These are phyloP conservation scores for Nakazawaea wyomingensis DNA, from an alignment of 805 yeast genomes.

Conservation along the genomic window DNA sequence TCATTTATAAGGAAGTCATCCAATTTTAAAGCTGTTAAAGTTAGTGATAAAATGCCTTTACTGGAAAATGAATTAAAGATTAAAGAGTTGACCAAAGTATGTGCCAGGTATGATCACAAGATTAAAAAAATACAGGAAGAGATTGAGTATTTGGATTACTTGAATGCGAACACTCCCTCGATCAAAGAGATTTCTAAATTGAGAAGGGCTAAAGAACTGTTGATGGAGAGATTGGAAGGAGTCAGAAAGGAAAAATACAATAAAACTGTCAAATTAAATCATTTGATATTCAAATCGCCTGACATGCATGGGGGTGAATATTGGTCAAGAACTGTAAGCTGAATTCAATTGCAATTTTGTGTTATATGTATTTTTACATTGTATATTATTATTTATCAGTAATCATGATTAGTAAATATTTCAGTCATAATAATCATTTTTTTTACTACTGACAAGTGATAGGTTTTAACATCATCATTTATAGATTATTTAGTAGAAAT, in stretches of 20 bases:
- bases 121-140: slow-evolving; percentile 9
- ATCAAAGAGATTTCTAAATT: slow-evolving; percentile 11
- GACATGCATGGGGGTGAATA: slow-evolving; percentile 12
- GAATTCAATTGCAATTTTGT: no score
- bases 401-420: no score
- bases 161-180: slow-evolving; percentile 6
- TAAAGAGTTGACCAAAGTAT: slow-evolving; percentile 1
- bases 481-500: no score
- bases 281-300: slow-evolving; percentile 9
- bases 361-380: not conserved
- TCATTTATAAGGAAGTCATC: slow-evolving; percentile 7
- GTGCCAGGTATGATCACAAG: slow-evolving; percentile 2
- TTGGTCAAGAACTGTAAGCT: slow-evolving; percentile 12
- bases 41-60: not conserved
- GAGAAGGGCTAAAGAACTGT: slow-evolving; percentile 10
- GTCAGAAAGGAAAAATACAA: slow-evolving; percentile 12
- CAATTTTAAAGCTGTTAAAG: slow-evolving; percentile 9
- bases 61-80: slow-evolving; percentile 7
- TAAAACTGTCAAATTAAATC: slow-evolving; percentile 9
- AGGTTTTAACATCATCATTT: no score
- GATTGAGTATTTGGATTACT: slow-evolving; percentile 10
- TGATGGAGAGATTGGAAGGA: slow-evolving; percentile 8
- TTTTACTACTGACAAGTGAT: no score
- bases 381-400: not conserved
- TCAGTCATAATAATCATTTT: no score